Evolutionary conservation across 768 basidiomycete genomes (phyloP).

Genomic region (Xerocomus brunneocitrinus): DNA sequence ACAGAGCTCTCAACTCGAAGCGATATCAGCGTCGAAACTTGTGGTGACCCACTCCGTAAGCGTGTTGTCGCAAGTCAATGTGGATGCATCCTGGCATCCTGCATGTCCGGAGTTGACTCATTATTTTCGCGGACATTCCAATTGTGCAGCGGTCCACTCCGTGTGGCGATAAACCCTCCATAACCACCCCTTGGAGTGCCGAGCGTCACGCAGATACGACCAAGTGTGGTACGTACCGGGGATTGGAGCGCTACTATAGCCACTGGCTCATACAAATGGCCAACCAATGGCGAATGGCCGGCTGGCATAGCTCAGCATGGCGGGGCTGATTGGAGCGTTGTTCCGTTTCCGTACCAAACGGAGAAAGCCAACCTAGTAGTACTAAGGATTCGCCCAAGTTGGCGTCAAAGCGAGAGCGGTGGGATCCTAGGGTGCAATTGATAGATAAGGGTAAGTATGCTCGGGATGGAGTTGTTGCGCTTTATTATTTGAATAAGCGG

Average conservation of each 20-base stretch:
- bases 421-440: background rate
- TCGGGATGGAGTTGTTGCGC: too few relatives aligned
- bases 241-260: background rate
- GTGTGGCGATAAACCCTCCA: background rate
- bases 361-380: background rate
- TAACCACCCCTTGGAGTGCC: too few relatives aligned
- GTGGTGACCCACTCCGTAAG: background rate
- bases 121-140: background rate
- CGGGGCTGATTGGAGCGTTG: too few relatives aligned
- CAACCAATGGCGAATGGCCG: too few relatives aligned
- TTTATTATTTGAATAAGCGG: too few relatives aligned
- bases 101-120: background rate
- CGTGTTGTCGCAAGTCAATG: background rate
- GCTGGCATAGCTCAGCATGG: too few relatives aligned
- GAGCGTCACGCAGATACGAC: too few relatives aligned
- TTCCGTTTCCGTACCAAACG: too few relatives aligned
- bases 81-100: background rate
- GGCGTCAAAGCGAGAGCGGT: too few relatives aligned
- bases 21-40: background rate
- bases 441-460: background rate
- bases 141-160: background rate
- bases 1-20: background rate
- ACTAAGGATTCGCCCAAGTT: background rate
- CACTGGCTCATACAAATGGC: too few relatives aligned
- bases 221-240: background rate